These are phyloP conservation scores for Amylostereum chailletii DNA, from an alignment of 1,284 basidiomycete species.

Conservation along the genomic window DNA sequence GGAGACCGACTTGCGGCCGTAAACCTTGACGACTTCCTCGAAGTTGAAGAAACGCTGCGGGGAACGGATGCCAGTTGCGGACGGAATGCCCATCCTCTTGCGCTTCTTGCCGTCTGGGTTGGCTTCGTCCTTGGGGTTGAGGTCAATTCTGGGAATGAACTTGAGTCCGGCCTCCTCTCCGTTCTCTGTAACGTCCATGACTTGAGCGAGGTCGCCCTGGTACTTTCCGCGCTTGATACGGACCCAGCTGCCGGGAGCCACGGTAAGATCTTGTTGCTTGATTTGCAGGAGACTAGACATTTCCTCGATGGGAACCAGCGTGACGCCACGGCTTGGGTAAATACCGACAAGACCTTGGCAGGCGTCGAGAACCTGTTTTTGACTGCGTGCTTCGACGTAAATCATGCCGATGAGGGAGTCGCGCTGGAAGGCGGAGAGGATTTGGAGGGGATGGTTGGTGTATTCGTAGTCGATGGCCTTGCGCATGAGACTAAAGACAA, in stretches of 20 bases:
- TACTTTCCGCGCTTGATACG: conserved; percentile 93
- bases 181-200: conserved; percentile 89
- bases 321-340: conserved; percentile 74
- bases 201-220: conserved; percentile 90
- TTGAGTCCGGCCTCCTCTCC: conserved; percentile 92
- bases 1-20: conserved; percentile 70
- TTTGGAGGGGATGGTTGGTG: conserved; percentile 69
- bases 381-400: conserved; percentile 89
- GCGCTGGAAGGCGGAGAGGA: conserved; percentile 91
- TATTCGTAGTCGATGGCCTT: conserved; percentile 81
- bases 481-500: conserved; percentile 91
- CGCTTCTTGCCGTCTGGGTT: conserved; percentile 61
- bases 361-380: conserved; percentile 81
- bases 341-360: conserved; percentile 89
- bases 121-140: conserved; percentile 80
- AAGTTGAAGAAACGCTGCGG: conserved; percentile 91
- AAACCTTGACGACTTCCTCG: conserved; percentile 87
- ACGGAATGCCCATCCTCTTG: conserved; percentile 48
- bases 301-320: conserved; percentile 93
- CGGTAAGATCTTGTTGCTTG: conserved; percentile 86
- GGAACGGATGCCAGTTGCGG: conserved; percentile 57
- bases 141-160: conserved; percentile 94
- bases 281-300: conserved; percentile 96
- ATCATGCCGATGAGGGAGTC: conserved; percentile 94
- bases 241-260: conserved; percentile 90